Percentiles rank a stretch among this genome's conserved stretches.
phyloP scores from a whole-genome alignment of 345 rosid genomes.

The Aurinia saxatilis region DNA sequence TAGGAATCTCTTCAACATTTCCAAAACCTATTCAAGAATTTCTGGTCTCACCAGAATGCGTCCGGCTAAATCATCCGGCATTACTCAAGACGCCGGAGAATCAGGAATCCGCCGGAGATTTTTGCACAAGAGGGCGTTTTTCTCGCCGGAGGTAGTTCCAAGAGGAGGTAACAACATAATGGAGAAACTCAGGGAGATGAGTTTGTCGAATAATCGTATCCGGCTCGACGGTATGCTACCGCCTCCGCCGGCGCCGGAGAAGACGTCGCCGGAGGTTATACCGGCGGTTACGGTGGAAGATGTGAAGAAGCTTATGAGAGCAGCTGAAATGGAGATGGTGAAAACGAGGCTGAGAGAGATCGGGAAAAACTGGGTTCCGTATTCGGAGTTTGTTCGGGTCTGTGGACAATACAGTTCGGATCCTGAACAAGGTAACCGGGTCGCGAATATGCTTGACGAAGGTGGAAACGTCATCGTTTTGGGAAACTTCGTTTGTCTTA shows the following conservation, averaged over 20 bases:
- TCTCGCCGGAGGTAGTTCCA: slow-evolving; percentile 37
- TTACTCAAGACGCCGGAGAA: slow-evolving; percentile 61
- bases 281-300: slow-evolving; percentile 51
- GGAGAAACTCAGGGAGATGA: slow-evolving; percentile 52
- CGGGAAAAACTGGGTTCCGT: slow-evolving; percentile 52
- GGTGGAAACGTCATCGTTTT: slow-evolving; percentile 73
- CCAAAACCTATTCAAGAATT: slow-evolving; percentile 41
- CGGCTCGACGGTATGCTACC: slow-evolving; percentile 52
- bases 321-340: slow-evolving; percentile 65
- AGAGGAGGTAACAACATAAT: slow-evolving; percentile 34
- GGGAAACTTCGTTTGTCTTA: slow-evolving; percentile 58
- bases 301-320: slow-evolving; percentile 72
- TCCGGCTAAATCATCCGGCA: slow-evolving; percentile 27
- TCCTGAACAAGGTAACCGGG: slow-evolving; percentile 44
- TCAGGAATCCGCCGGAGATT: slow-evolving; percentile 51
- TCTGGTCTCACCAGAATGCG: slow-evolving; percentile 30
- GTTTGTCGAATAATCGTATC: slow-evolving; percentile 44
- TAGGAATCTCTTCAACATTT: slow-evolving; percentile 48
- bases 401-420: slow-evolving; percentile 59
- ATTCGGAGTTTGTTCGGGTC: slow-evolving; percentile 54
- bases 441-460: slow-evolving; percentile 72
- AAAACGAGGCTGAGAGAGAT: slow-evolving; percentile 57
- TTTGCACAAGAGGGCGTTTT: slow-evolving; percentile 50
- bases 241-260: slow-evolving; percentile 18
- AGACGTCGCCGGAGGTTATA: slow-evolving; percentile 1